Percentiles rank a stretch among this genome's conserved stretches.
These are phyloP conservation scores for Caloboletus firmus DNA, from an alignment of 1,284 basidiomycete genomes.

Conservation along the genomic window DNA sequence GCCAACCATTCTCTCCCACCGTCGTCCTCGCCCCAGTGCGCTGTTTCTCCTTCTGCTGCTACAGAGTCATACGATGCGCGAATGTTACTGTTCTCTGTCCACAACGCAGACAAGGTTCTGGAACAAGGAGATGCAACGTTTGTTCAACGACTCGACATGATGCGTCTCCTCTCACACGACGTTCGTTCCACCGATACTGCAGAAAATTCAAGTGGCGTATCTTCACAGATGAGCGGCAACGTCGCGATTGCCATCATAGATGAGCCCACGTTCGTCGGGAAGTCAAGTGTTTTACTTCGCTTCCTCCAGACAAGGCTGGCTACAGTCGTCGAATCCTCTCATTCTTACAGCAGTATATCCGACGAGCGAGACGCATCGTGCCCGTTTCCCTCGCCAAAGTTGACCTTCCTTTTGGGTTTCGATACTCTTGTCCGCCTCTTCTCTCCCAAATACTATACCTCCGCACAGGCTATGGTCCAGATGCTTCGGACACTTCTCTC, in stretches of 20 bases:
- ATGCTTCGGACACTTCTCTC: slow-evolving; percentile 66
- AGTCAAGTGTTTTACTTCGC: slow-evolving; percentile 63
- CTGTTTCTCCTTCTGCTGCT: slow-evolving; percentile 7
- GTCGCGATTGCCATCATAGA: slow-evolving; percentile 83
- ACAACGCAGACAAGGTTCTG: slow-evolving; percentile 86
- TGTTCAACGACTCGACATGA: slow-evolving; percentile 80
- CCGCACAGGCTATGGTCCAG: slow-evolving; percentile 51
- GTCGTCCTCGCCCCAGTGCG: slow-evolving; percentile 5
- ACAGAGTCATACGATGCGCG: slow-evolving; percentile 62
- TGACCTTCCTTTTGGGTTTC: slow-evolving; percentile 78
- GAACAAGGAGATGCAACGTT: slow-evolving; percentile 73
- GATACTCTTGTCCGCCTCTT: slow-evolving; percentile 91
- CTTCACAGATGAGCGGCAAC: slow-evolving; percentile 38
- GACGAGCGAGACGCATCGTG: slow-evolving; percentile 12
- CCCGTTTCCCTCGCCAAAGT: slow-evolving; percentile 36
- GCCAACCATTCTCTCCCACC: slow-evolving; percentile 47
- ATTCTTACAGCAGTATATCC: not conserved
- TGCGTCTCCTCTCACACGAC: slow-evolving; percentile 62
- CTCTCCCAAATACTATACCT: slow-evolving; percentile 75
- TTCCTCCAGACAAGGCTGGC: slow-evolving; percentile 48
- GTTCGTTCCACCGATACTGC: slow-evolving; percentile 32
- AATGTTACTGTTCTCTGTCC: slow-evolving; percentile 81
- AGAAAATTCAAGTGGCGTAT: slow-evolving; percentile 4
- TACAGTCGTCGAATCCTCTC: slow-evolving; percentile 12
- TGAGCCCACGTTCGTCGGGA: slow-evolving; percentile 87